Evolutionary conservation across 2,329 filamentous ascomycete genomes (phyloP).

Genomic region (Alternaria hordeiaustralica): DNA sequence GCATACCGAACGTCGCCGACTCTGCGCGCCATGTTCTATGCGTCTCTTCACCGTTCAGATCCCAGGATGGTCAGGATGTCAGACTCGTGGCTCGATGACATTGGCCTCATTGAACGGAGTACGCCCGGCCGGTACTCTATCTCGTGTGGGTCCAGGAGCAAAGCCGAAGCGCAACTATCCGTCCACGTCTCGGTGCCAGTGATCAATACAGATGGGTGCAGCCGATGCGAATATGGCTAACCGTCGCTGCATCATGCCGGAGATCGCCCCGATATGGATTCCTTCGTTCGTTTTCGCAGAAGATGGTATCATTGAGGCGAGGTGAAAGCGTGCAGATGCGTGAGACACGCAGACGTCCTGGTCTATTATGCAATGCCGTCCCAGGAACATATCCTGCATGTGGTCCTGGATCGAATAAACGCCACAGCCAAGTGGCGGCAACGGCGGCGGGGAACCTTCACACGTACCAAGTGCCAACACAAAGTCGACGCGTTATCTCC

Average conservation of each 20-base stretch:
- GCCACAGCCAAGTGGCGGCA: conserved; percentile 5
- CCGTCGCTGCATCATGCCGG: conserved; percentile 1
- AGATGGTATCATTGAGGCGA: background rate
- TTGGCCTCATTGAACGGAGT: background rate
- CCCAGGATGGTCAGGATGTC: background rate
- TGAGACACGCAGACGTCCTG: conserved; percentile 4
- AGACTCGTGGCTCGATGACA: conserved; percentile 1
- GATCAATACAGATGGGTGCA: background rate
- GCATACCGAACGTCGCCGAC: conserved; percentile 23
- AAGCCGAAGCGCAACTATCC: conserved; percentile 1
- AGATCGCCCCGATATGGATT: background rate
- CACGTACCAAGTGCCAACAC: background rate
- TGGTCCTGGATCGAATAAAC: background rate
- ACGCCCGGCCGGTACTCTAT: background rate
- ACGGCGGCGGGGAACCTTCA: background rate
- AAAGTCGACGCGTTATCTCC: background rate
- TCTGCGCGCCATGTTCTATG: background rate
- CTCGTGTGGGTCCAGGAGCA: background rate
- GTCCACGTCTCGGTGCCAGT: background rate
- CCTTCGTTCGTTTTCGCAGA: background rate
- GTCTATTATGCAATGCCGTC: conserved; percentile 7
- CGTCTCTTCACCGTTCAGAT: background rate
- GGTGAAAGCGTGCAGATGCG: background rate
- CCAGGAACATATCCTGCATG: conserved; percentile 1
- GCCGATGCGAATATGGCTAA: conserved; percentile 1